Conservation (phyloP, 2,329 filamentous ascomycete species). For the Cordyceps tenuipes region DNA sequence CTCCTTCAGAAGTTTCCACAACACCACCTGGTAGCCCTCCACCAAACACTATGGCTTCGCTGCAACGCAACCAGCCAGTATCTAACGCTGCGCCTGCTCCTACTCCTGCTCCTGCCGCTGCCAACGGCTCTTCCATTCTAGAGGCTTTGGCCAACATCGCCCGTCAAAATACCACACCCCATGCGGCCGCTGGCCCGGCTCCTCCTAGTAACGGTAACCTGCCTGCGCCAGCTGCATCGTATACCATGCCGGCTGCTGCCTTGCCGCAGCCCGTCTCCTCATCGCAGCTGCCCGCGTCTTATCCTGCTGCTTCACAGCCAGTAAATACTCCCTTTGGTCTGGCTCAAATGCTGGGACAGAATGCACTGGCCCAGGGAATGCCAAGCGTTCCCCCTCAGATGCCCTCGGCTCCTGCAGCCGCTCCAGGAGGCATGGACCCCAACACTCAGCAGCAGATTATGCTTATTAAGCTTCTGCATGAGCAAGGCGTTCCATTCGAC, state of each 20-base stretch:
- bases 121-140: slow-evolving; percentile 54
- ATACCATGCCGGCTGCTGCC: slow-evolving; percentile 26
- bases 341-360: slow-evolving; percentile 27
- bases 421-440: slow-evolving; percentile 33
- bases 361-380: slow-evolving; percentile 24
- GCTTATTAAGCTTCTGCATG: slow-evolving; percentile 65
- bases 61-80: slow-evolving; percentile 17
- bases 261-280: slow-evolving; percentile 25
- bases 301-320: slow-evolving; percentile 42
- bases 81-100: slow-evolving; percentile 17
- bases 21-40: slow-evolving; percentile 61
- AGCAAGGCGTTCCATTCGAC: slow-evolving; percentile 68
- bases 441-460: slow-evolving; percentile 63
- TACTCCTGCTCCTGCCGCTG: slow-evolving; percentile 31
- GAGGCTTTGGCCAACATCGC: slow-evolving; percentile 75
- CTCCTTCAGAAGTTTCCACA: slow-evolving; percentile 53
- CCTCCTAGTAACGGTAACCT: slow-evolving; percentile 32
- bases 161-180: slow-evolving; percentile 48
- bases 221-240: slow-evolving; percentile 36
- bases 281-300: slow-evolving; percentile 25
- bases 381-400: slow-evolving; percentile 23
- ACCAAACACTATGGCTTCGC: slow-evolving; percentile 33
- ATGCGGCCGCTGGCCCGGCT: slow-evolving; percentile 32
- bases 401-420: slow-evolving; percentile 25
- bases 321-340: slow-evolving; percentile 46